These are phyloP conservation scores for Mycena metata DNA, from an alignment of 768 basidiomycete species.

Conservation along the genomic window DNA sequence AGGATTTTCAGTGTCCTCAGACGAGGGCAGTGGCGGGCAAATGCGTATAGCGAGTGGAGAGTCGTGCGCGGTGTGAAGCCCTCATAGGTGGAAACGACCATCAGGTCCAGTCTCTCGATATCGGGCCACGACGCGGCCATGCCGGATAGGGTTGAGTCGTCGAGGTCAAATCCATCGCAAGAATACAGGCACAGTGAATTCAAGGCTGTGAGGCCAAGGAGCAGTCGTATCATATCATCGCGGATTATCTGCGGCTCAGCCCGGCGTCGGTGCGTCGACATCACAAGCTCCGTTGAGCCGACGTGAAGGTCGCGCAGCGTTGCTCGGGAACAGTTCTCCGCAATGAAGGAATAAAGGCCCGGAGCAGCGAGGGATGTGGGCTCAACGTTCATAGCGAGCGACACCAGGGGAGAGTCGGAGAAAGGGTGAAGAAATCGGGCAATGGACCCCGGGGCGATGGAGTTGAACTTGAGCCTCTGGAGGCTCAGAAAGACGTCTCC, in stretches of 20 bases:
- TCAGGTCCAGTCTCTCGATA: slow-evolving; percentile 8
- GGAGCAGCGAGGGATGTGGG: slow-evolving; percentile 11
- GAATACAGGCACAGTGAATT: slow-evolving; percentile 13
- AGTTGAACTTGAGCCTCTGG: slow-evolving; percentile 4
- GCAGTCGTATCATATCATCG: slow-evolving; percentile 4
- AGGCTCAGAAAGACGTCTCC: slow-evolving; percentile 10
- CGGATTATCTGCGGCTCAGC: slow-evolving; percentile 9
- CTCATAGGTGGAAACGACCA: slow-evolving; percentile 5
- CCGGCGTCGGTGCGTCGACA: background rate
- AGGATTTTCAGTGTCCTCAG: background rate
- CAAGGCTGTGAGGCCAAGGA: slow-evolving; percentile 4
- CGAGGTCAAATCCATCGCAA: slow-evolving; percentile 14
- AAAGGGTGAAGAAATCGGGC: slow-evolving; percentile 7
- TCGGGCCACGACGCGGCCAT: slow-evolving; percentile 17
- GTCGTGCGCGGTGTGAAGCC: slow-evolving; percentile 11
- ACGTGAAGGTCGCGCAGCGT: slow-evolving; percentile 8
- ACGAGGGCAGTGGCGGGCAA: slow-evolving; percentile 11
- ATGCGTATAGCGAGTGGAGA: slow-evolving; percentile 6
- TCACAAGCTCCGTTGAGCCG: background rate
- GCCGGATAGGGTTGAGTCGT: slow-evolving; percentile 1
- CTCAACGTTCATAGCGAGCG: slow-evolving; percentile 12
- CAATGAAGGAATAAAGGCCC: slow-evolving; percentile 4
- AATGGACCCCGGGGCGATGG: slow-evolving; percentile 5
- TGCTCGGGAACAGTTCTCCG: slow-evolving; percentile 11
- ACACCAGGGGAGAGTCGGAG: slow-evolving; percentile 13